Evolutionary conservation across 2,329 filamentous ascomycete genomes (phyloP), one percentile per base, ranked within the genome.

Genomic region (Cladosporium sphaerospermum): DNA sequence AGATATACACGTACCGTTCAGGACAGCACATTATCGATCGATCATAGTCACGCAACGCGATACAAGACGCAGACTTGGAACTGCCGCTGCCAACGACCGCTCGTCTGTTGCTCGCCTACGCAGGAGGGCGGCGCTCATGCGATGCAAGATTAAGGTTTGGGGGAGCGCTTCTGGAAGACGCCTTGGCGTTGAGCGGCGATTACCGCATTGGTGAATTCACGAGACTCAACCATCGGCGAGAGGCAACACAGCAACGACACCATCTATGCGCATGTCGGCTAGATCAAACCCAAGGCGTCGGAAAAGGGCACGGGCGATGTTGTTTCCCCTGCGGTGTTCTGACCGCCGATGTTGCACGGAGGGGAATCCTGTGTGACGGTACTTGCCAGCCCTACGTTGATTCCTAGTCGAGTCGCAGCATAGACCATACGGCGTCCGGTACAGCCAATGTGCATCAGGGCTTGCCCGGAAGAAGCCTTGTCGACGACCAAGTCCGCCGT

Each of bases 181-280:
- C 16, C 47, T 50, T 50, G 47, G 47, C 46, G 23, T 32, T 32
- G 34, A 16, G 36, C 47, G 47, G 47, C 37, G 19, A 39, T 43
- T 39, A 13, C 47, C 47, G 47, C 23, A 32, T 28, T 49, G 46
- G 46, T 49, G 46, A 49, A 42, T 34, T 13, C 39, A 39, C 8
- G 36, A 34, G 28, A 10, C 47, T 50, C 47, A 50, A 50, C 45
- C 47, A 42, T 50, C 47, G 7, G 40, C 23, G 36, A 34, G 16
- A 32, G 37, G 19, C 37, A 16, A 50, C 41, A n/a, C 19, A 36
- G 37, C 40, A 13, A 23, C 14, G 39, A 41, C 19, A 19, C 16
- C 14, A 46, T 36, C 23, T 7, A 28, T 7, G 23, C 23, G 23
- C 23, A 28, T 5, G 23, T 5, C 23, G 23, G 23, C 23, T 28